phyloP scores from a whole-genome alignment of 1,139 yeast genomes.

The Taiozyma sp. region DNA sequence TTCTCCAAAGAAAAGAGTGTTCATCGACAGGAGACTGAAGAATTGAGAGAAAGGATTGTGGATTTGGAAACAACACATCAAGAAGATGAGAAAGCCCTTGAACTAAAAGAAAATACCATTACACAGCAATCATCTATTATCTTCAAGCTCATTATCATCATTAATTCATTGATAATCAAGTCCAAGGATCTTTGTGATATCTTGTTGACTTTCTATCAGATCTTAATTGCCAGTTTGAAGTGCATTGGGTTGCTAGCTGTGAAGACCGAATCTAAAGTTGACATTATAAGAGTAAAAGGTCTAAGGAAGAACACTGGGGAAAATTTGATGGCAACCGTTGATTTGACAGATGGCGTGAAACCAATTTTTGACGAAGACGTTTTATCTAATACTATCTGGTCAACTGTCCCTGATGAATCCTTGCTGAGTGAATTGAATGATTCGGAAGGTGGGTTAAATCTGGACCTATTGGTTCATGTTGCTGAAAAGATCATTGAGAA shows the following conservation, averaged over 20 bases:
- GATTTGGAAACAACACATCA: constrained; percentile 44
- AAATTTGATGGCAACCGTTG: constrained; percentile 13
- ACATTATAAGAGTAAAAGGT: constrained; percentile 68
- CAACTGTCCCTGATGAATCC: constrained; percentile 11
- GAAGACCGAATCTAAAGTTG: constrained; percentile 31
- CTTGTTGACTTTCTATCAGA: constrained; percentile 28
- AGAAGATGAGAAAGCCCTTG: constrained; percentile 26
- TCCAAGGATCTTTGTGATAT: constrained; percentile 25
- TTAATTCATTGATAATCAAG: constrained; percentile 25
- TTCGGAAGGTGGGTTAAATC: constrained; percentile 5
- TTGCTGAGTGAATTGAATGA: constrained; percentile 9
- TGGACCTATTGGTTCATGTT: constrained; percentile 16
- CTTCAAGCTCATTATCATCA: constrained; percentile 25
- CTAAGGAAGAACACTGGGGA: constrained; percentile 38
- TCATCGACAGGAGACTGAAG: constrained; percentile 46
- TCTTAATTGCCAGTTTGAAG: constrained; percentile 41
- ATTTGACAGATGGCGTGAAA: constrained; percentile 15
- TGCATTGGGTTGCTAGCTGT: constrained; percentile 71
- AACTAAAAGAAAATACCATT: constrained; percentile 15
- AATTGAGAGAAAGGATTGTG: constrained; percentile 38
- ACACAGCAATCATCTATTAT: constrained; percentile 13
- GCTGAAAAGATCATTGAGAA: constrained; percentile 17
- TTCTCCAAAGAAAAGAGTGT: constrained; percentile 47
- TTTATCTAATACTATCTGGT: constrained; percentile 12
- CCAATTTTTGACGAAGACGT: constrained; percentile 19